Evolutionary conservation across 805 yeast genomes (phyloP), one percentile per base, ranked within the genome.

Genomic region (Grigorovia humatica): DNA sequence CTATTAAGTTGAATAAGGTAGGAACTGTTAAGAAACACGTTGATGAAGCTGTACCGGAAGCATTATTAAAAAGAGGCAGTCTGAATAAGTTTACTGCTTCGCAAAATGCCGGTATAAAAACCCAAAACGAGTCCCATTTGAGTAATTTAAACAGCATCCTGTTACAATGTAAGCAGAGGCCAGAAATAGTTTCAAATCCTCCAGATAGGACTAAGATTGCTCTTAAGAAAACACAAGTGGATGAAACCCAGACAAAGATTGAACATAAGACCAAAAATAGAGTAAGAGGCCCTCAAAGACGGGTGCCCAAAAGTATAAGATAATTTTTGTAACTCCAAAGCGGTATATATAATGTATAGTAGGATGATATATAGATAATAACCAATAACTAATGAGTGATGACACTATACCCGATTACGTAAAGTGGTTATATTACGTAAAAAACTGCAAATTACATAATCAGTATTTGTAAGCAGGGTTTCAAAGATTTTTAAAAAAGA

Each of bases 251-350:
- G 27, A 23, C 27, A 23, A 6, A 23, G 27, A 23, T 1, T 54
- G 56, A 43, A 45, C 44, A 20, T 48, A 61, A 49, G 58, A 70
- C 63, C 42, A 70, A 69, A 55, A 54, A 50, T 7, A 61, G 75
- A 50, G 56, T 72, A 9, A 63, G 63, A 18, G 74, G 73, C 1
- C 75, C 74, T 19, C 70, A 63, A 51, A 57, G 76, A 52, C 62
- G 70, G 48, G 57, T 66, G n/a, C 76, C 74, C 2, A 59, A 57
- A 19, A 49, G 27, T 15, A 29, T 42, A 20, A 32, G 15, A 45
- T 44, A 46, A 35, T 29, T 32, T 46, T 18, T 29, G 42, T n/a
- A 44, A 12, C 18, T 29, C 9, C 8, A 32, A 19, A 9, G 4
- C 35, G 13, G 32, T 27, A 12, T 9, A 32, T 46, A 18, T 19